These are phyloP conservation scores for Leptographium galeiforme DNA, from an alignment of 2,329 filamentous ascomycete species.

Conservation along the genomic window DNA sequence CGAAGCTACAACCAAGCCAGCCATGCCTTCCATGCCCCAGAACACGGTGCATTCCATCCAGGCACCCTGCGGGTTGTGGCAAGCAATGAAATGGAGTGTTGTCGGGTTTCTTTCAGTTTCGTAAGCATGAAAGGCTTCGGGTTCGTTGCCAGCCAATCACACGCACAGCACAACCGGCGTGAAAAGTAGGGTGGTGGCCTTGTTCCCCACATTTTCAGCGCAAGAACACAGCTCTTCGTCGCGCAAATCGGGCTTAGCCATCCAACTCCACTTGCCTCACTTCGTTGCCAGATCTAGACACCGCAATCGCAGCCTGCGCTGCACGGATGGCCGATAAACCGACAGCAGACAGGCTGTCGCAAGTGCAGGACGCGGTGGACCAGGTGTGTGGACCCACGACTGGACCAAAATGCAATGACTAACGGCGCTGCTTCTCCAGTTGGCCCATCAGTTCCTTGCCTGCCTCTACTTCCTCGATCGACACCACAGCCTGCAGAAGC, in stretches of 20 bases:
- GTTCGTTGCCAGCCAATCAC: not conserved
- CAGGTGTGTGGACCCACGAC: slow-evolving; percentile 37
- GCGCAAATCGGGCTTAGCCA: not conserved
- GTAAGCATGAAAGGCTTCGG: not conserved
- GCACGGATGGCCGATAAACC: slow-evolving; percentile 11
- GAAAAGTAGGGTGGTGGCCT: not conserved
- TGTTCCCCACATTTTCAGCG: not conserved
- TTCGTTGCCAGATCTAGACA: not conserved
- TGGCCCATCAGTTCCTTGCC: slow-evolving; percentile 56
- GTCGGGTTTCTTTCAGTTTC: no score
- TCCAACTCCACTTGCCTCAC: not conserved
- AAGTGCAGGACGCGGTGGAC: slow-evolving; percentile 75
- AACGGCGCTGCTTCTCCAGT: slow-evolving; percentile 24
- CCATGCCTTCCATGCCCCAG: not conserved
- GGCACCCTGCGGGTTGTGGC: not conserved
- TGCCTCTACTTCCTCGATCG: slow-evolving; percentile 52
- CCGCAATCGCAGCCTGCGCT: not conserved
- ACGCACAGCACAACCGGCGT: not conserved
- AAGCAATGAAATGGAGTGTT: not conserved
- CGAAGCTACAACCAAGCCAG: not conserved
- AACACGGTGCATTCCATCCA: not conserved
- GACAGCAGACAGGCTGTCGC: slow-evolving; percentile 67
- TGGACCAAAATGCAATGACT: not conserved
- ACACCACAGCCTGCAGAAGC: slow-evolving; percentile 52
- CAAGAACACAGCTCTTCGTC: not conserved